Evolutionary conservation across 768 basidiomycete genomes (phyloP).

Genomic region (Strobilomyces confusus): DNA sequence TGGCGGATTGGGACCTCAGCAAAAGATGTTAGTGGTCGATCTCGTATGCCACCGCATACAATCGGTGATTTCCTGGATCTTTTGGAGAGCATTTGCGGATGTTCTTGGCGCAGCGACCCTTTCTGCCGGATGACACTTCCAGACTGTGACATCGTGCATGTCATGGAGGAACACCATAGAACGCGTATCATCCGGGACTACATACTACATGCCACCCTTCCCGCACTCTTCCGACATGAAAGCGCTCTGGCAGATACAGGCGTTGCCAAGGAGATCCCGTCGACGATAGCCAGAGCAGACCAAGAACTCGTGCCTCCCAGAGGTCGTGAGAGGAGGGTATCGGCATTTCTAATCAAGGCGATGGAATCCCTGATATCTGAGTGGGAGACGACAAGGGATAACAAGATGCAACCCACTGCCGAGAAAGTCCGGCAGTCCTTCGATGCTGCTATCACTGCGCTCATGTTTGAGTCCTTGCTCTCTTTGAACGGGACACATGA

Average conservation of each 20-base stretch:
- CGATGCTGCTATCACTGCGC: conserved; percentile 62
- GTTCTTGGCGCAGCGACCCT: conserved; percentile 43
- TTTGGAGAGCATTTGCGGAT: conserved; percentile 60
- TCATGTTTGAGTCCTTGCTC: conserved; percentile 68
- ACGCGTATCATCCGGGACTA: conserved; percentile 66
- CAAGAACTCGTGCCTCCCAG: conserved; percentile 44
- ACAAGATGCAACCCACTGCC: conserved; percentile 40
- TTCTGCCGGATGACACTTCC: conserved; percentile 58
- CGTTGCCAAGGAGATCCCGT: conserved; percentile 1
- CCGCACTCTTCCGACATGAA: conserved; percentile 30
- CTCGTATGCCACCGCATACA: conserved; percentile 48
- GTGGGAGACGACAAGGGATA: conserved; percentile 43
- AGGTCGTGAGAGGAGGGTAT: conserved; percentile 58
- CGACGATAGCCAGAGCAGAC: conserved; percentile 8
- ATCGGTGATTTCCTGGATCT: conserved; percentile 60
- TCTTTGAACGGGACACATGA: conserved; percentile 58
- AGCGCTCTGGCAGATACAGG: conserved; percentile 1
- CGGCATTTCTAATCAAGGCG: conserved; percentile 57
- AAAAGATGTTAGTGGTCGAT: conserved; percentile 33
- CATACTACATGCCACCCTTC: conserved; percentile 61
- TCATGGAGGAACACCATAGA: conserved; percentile 54
- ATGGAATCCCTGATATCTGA: conserved; percentile 49
- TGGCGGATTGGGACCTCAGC: conserved; percentile 53
- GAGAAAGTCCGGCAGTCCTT: conserved; percentile 64
- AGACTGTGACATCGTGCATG: conserved; percentile 59